These are phyloP conservation scores for Sarcodon aspratus DNA, from an alignment of 768 basidiomycete species.

Conservation along the genomic window DNA sequence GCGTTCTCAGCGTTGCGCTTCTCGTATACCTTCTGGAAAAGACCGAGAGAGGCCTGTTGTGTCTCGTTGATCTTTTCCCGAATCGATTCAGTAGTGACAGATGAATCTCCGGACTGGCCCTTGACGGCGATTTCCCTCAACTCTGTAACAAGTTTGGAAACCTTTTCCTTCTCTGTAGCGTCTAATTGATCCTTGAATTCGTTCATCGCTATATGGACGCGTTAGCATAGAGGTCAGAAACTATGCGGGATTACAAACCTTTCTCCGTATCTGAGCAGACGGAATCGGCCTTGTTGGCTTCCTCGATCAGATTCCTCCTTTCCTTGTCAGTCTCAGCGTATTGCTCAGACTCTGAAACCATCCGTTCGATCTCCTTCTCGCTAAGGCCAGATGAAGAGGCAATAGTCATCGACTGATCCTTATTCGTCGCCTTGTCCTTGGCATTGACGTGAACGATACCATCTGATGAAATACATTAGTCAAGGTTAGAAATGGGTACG, in stretches of 20 bases:
- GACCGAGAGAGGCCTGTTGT: slow-evolving; percentile 87
- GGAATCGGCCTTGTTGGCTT: slow-evolving; percentile 93
- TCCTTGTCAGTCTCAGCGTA: slow-evolving; percentile 90
- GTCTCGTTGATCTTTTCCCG: slow-evolving; percentile 90
- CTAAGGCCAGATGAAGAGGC: slow-evolving; percentile 94
- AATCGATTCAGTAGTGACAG: slow-evolving; percentile 76
- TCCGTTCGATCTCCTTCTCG: slow-evolving; percentile 94
- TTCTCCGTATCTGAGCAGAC: slow-evolving; percentile 94
- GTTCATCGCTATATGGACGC: slow-evolving; percentile 53
- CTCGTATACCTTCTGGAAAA: slow-evolving; percentile 97
- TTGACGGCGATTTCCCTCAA: slow-evolving; percentile 83
- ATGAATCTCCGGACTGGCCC: slow-evolving; percentile 78
- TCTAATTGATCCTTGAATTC: slow-evolving; percentile 99
- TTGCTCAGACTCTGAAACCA: slow-evolving; percentile 91
- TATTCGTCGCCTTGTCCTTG: slow-evolving; percentile 85
- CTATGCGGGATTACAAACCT: slow-evolving; percentile 27
- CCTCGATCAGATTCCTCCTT: slow-evolving; percentile 83
- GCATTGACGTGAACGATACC: slow-evolving; percentile 97
- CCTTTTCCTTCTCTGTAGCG: slow-evolving; percentile 86
- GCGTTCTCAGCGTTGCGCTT: slow-evolving; percentile 73
- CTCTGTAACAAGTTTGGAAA: slow-evolving; percentile 74
- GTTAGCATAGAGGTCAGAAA: slow-evolving; percentile 4
- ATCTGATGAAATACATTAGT: slow-evolving; percentile 27
- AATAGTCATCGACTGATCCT: slow-evolving; percentile 95
- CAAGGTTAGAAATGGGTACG: background rate